Evolutionary conservation across 140 eudicot genomes (phyloP), one percentile per base, ranked within the genome.

Genomic region (Oenanthe javanica): DNA sequence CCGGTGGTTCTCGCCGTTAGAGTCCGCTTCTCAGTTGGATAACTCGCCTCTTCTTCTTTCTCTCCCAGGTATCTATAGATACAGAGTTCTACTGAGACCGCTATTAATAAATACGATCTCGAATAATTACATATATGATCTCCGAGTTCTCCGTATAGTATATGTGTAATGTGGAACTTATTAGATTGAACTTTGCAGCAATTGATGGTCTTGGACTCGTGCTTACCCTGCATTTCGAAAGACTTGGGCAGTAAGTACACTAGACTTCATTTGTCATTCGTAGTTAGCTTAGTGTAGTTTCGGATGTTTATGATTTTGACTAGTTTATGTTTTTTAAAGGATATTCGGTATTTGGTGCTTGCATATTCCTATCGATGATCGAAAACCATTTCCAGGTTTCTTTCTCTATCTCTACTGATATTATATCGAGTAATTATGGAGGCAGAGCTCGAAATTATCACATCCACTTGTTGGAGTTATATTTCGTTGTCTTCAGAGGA

Each of bases 1-100:
- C 9, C 83, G 90, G 78, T 85, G 90, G 90, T 82, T 87, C 66
- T 84, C 90, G 18, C 90, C 86, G 16, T 72, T 85, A 46, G 88
- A 84, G 48, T 84, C 85, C 25, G 81, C 86, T 5, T 46, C 76
- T 4, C 80, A 69, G 38, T 76, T 77, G 13, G 47, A 73, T 43
- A n/a, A 73, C 40, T 73, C 76, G 15, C 76, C 76, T 19, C 76
- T 72, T 9, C 47, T 72, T 45, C 76, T 72, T 1, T 72, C 76
- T 72, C 50, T 72, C 4, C 76, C 76, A 43, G 76, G 76, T 71
- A 31, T 31, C 36, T 31, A n/a, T n/a, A n/a, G n/a, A n/a, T n/a
- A n/a, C n/a, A n/a, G n/a, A n/a, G 36, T 31, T 31, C 36, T 31
- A 31, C 36, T 0, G 36, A 31, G 36, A 31, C 0, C 36, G 1